These are phyloP conservation scores for Phytophthora kernoviae DNA, from an alignment of 352 stramenopile species.

Conservation along the genomic window DNA sequence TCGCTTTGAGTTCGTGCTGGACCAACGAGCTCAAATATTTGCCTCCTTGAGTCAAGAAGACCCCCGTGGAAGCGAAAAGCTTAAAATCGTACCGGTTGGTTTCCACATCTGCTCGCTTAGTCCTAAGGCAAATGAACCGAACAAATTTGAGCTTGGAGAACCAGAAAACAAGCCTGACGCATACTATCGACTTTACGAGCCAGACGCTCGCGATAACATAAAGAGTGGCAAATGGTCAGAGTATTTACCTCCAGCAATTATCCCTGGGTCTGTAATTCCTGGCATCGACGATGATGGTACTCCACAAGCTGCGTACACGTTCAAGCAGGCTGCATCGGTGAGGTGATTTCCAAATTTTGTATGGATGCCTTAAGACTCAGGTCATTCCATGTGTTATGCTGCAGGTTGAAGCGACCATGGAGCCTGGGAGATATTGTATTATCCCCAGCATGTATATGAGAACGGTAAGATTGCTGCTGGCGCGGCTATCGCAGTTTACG, in stretches of 20 bases:
- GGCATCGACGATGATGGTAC: slow-evolving; percentile 72
- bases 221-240: slow-evolving; percentile 63
- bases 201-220: slow-evolving; percentile 59
- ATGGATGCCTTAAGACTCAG: neutral
- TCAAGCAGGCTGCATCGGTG: slow-evolving; percentile 85
- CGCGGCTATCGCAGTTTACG: neutral
- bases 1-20: slow-evolving; percentile 73
- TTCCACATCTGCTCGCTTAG: slow-evolving; percentile 80
- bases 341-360: neutral
- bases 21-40: slow-evolving; percentile 68
- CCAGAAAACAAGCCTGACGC: slow-evolving; percentile 53
- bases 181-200: slow-evolving; percentile 80
- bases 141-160: slow-evolving; percentile 71
- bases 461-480: slow-evolving; percentile 48
- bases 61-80: slow-evolving; percentile 66
- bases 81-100: slow-evolving; percentile 78
- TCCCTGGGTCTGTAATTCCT: slow-evolving; percentile 74
- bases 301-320: slow-evolving; percentile 76
- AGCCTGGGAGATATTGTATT: slow-evolving; percentile 81
- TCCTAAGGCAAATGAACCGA: slow-evolving; percentile 30
- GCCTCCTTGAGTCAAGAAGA: slow-evolving; percentile 85
- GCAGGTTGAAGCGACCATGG: slow-evolving; percentile 71
- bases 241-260: slow-evolving; percentile 63
- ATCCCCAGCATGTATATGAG: slow-evolving; percentile 89
- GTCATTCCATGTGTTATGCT: neutral